Conservation (phyloP, 2,329 filamentous ascomycete genomes). For the Penicillium palitans region DNA sequence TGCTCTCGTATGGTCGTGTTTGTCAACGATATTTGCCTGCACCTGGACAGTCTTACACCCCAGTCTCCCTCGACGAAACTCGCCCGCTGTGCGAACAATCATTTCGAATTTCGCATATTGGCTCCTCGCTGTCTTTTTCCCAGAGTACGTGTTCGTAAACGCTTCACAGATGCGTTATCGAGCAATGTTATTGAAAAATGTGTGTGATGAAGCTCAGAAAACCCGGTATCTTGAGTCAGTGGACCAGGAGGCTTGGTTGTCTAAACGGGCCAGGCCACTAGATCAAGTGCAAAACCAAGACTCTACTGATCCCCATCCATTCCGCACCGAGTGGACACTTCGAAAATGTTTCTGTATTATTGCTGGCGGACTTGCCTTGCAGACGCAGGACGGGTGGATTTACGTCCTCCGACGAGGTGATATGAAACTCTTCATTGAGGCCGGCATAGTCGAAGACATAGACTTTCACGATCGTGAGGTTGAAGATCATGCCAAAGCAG, state of each 20-base stretch:
- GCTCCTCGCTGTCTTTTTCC: not conserved
- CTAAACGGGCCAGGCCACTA: not conserved
- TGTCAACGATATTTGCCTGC: not conserved
- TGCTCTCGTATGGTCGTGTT: not conserved
- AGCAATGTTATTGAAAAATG: not conserved
- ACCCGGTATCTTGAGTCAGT: not conserved
- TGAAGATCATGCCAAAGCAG: constrained; percentile 19
- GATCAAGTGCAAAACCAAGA: not conserved
- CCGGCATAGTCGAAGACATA: constrained; percentile 1
- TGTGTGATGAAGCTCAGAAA: not conserved
- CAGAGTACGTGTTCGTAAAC: not conserved
- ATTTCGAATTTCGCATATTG: not conserved
- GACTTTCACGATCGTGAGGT: constrained; percentile 11
- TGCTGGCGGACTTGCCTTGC: not conserved
- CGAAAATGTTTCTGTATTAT: not conserved
- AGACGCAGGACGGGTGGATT: constrained; percentile 12
- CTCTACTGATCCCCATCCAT: not conserved
- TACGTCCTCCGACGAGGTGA: constrained; percentile 6
- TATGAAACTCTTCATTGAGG: constrained; percentile 13
- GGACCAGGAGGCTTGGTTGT: not conserved
- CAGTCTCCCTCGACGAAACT: not conserved
- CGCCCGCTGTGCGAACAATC: not conserved
- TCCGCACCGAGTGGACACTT: not conserved
- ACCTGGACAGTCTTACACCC: not conserved
- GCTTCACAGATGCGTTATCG: not conserved